Percentiles rank a stretch among this genome's conserved stretches.
phyloP scores from a whole-genome alignment of 202 grass and related monocot genomes.

The Panicum hallii region DNA sequence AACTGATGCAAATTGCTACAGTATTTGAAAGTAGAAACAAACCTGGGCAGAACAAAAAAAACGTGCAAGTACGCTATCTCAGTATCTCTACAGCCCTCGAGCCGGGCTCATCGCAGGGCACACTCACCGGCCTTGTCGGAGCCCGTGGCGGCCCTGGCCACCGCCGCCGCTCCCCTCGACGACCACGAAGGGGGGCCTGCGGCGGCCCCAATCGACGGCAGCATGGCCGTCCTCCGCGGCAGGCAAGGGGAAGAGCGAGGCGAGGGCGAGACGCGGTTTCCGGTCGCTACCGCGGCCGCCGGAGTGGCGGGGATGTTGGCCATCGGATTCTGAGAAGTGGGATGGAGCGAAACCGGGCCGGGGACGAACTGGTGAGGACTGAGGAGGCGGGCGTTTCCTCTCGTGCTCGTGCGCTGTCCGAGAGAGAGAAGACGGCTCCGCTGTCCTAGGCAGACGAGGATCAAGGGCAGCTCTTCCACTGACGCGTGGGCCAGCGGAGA shows the following conservation, averaged over 20 bases:
- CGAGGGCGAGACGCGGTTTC: conserved; percentile 26
- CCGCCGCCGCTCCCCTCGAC: conserved; percentile 16
- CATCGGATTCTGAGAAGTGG: conserved; percentile 23
- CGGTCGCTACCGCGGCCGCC: conserved; percentile 21
- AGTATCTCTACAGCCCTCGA: neutral
- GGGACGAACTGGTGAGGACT: neutral
- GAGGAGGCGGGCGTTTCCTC: neutral
- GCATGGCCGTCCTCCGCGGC: neutral
- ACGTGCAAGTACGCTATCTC: neutral
- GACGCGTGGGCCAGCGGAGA: too few species aligned
- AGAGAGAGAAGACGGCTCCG: neutral
- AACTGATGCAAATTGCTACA: neutral
- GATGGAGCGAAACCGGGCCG: neutral
- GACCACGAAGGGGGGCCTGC: neutral
- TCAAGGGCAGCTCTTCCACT: too few species aligned
- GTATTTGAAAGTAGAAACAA: neutral
- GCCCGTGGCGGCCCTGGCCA: conserved; percentile 19
- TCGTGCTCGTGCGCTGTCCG: neutral
- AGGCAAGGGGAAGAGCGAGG: neutral
- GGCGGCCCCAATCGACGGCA: neutral
- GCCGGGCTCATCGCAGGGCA: neutral
- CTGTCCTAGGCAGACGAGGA: neutral
- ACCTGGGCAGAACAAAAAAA: neutral
- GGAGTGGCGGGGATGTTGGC: conserved; percentile 26
- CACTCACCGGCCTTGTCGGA: conserved; percentile 42